Percentiles rank a stretch among this genome's conserved stretches.
Evolutionary conservation across 2,329 filamentous ascomycete genomes (phyloP).

Genomic region (Exophiala alcalophila): DNA sequence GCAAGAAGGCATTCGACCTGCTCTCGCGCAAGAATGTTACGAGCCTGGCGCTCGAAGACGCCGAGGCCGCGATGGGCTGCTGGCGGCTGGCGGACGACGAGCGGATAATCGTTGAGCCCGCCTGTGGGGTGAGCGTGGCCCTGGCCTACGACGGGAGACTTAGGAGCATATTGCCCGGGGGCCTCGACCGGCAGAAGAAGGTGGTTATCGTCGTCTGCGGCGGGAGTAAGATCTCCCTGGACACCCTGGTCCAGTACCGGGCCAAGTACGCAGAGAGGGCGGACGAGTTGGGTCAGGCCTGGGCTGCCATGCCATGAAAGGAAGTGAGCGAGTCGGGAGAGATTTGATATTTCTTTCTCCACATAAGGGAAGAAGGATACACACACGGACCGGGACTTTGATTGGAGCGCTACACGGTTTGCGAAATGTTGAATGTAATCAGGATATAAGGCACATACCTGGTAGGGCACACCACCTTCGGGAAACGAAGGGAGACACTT

Average conservation of each 20-base stretch:
- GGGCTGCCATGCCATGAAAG: not conserved
- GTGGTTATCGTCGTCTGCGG: conserved; percentile 85
- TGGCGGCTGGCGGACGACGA: conserved; percentile 79
- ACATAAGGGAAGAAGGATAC: too few relatives aligned
- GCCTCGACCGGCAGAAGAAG: conserved; percentile 53
- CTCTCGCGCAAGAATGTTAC: conserved; percentile 51
- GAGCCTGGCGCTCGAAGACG: conserved; percentile 65
- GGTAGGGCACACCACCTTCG: too few relatives aligned
- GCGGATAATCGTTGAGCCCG: conserved; percentile 73
- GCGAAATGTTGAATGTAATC: too few relatives aligned
- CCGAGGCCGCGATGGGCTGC: conserved; percentile 76
- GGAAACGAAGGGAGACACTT: too few relatives aligned
- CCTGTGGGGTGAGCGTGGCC: conserved; percentile 76
- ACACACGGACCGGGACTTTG: too few relatives aligned
- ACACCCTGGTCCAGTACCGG: conserved; percentile 46
- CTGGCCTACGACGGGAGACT: conserved; percentile 22
- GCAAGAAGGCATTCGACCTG: conserved; percentile 64
- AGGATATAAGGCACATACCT: too few relatives aligned
- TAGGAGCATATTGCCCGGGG: conserved; percentile 10
- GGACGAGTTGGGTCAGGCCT: conserved; percentile 1
- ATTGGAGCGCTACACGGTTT: too few relatives aligned
- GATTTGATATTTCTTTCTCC: too few relatives aligned
- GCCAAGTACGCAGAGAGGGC: conserved; percentile 4
- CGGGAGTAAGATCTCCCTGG: conserved; percentile 63
- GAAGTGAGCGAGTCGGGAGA: not conserved